Evolutionary conservation across 495 filamentous ascomycete genomes (phyloP).

Genomic region (Viridothelium virens): DNA sequence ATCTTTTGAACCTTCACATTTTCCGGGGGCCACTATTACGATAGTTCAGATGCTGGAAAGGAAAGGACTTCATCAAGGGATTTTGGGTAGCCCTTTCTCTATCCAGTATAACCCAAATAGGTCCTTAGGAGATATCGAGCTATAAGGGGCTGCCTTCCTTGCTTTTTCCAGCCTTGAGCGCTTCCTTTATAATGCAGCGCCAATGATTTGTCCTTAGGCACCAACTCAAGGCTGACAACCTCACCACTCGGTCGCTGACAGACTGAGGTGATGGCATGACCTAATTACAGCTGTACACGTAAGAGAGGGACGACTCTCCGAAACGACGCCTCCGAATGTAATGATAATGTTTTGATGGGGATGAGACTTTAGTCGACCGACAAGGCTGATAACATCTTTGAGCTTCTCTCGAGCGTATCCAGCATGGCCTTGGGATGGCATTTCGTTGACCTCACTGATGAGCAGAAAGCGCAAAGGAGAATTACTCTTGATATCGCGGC

Average conservation of each 20-base stretch:
- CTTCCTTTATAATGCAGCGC: background rate
- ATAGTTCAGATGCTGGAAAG: too few species aligned
- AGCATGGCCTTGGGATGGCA: slow-evolving; percentile 50
- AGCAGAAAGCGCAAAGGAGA: slow-evolving; percentile 49
- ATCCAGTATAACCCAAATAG: too few species aligned
- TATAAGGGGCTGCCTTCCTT: too few species aligned
- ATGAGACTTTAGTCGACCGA: background rate
- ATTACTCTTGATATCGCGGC: slow-evolving; percentile 52
- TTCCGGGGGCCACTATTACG: too few species aligned
- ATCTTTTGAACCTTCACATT: too few species aligned
- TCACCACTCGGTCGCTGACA: background rate
- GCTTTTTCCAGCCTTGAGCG: too few species aligned
- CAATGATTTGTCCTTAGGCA: background rate
- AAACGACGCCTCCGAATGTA: background rate
- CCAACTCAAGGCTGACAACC: background rate
- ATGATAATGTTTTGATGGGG: background rate
- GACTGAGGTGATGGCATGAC: background rate
- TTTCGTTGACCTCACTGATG: slow-evolving; percentile 48
- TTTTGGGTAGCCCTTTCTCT: too few species aligned
- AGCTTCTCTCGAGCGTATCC: background rate
- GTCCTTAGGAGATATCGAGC: too few species aligned
- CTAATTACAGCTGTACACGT: background rate
- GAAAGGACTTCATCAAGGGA: too few species aligned
- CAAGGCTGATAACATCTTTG: background rate
- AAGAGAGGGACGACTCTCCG: background rate